Evolutionary conservation across 2,329 filamentous ascomycete genomes (phyloP).

Genomic region (Cladophialophora yegresii): DNA sequence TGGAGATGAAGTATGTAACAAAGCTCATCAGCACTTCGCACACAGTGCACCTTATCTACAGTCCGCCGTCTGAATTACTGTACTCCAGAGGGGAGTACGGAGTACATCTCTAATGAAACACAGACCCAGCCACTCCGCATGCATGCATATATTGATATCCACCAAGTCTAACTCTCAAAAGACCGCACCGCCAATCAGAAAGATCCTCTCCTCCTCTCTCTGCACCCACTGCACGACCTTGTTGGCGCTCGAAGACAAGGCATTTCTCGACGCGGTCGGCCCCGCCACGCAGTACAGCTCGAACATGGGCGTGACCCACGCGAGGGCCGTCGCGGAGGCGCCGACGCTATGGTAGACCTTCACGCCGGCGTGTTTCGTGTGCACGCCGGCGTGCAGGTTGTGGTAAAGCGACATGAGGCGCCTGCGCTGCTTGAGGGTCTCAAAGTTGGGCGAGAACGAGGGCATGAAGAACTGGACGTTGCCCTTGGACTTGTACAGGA

Average conservation of each 20-base stretch:
- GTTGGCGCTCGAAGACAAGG: conserved; percentile 81
- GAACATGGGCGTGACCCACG: conserved; percentile 88
- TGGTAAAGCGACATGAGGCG: conserved; percentile 82
- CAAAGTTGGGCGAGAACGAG: conserved; percentile 70
- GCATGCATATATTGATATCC: neutral
- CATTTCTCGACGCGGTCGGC: conserved; percentile 62
- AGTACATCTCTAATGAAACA: neutral
- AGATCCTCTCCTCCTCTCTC: conserved; percentile 87
- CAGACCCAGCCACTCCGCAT: too few species aligned
- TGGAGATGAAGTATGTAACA: too few species aligned
- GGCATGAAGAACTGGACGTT: conserved; percentile 98
- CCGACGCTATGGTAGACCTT: conserved; percentile 82
- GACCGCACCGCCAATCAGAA: conserved; percentile 97
- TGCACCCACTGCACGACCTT: conserved; percentile 89
- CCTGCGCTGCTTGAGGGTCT: conserved; percentile 24
- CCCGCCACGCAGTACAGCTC: conserved; percentile 95
- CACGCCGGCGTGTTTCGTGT: conserved; percentile 78
- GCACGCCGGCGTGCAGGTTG: conserved; percentile 78
- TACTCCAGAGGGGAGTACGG: too few species aligned
- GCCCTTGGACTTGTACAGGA: conserved; percentile 88
- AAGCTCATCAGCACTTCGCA: too few species aligned
- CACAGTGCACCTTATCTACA: too few species aligned
- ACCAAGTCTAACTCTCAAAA: conserved; percentile 50
- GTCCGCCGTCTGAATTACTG: too few species aligned
- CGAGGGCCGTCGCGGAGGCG: conserved; percentile 71